Base-by-base conservation (phyloP, 2,329 filamentous ascomycete genomes). In the Thielaviopsis musarum region DNA sequence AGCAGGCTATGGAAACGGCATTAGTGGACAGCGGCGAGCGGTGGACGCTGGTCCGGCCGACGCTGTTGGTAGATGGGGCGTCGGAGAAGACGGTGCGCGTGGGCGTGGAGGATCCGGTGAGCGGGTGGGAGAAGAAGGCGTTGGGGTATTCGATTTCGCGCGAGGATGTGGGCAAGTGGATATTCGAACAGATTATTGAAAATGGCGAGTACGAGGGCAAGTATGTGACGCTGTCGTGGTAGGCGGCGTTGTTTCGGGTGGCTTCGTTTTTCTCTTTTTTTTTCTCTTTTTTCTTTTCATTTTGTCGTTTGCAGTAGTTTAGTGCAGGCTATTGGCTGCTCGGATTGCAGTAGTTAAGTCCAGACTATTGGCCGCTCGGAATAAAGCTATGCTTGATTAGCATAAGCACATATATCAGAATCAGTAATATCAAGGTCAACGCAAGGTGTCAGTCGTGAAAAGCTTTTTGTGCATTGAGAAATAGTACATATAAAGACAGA, bases 131-230 rank as follows among this genome's bases (percentile, higher is more conserved):
- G 64, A 69, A 66, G 0, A 62, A 65, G 41, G 73, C 67, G 2
- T 65, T 76, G 3, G 77, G 77, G 4, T 78, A 77, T 59, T 70
- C 68, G 1, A 76, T 79, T 54, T 72, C 70, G 7, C 66, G 75
- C 41, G 73, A 74, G 61, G 76, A 78, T 61, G 70, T 73, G 2
- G 76, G 77, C 0, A 67, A 65, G 59, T 79, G 76, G 74, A 68
- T 77, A 9, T 74, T 71, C 24, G 66, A 74, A 55, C 71, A 74
- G 17, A 51, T 73, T 26, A 48, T 76, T 3, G 10, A 66, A 28
- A 59, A 60, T 15, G 64, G 59, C 2, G 65, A 62, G 41, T 75
- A 70, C 51, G 15, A 64, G 19, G 65, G 68, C 22, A 76, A 73
- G 67, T 68, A 70, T 58, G 69, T 65, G 0, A 68, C 65, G 1